Conservation (phyloP, 2,329 filamentous ascomycete genomes). For the Aspergillus clavatus region DNA sequence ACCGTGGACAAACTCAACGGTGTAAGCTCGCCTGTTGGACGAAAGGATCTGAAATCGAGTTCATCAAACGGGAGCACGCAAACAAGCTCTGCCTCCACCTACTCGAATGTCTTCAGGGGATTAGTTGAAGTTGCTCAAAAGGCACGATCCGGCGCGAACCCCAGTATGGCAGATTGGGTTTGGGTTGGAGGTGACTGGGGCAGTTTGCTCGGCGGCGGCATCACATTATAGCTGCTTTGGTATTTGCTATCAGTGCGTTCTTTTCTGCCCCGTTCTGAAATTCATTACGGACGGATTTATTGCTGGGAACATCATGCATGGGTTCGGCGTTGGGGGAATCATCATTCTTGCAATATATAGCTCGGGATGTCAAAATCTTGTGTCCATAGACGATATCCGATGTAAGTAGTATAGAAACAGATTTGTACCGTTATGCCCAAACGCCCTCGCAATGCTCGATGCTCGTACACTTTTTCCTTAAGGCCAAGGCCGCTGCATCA, state of each 20-base stretch:
- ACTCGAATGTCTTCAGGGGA: constrained; percentile 35
- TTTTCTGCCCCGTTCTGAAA: constrained; percentile 1
- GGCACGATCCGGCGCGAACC: constrained; percentile 34
- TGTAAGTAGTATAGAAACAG: neutral
- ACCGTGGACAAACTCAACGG: constrained; percentile 66
- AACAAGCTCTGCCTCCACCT: constrained; percentile 25
- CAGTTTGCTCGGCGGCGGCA: constrained; percentile 36
- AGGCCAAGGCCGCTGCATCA: neutral
- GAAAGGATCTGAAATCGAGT: constrained; percentile 25
- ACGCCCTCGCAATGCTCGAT: neutral
- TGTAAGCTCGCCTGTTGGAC: constrained; percentile 44
- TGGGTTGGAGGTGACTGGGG: constrained; percentile 43
- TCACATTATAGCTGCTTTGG: constrained; percentile 24
- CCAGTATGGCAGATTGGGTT: constrained; percentile 41
- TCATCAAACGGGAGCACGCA: constrained; percentile 19
- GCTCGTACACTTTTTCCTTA: neutral
- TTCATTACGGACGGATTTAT: neutral
- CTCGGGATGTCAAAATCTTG: neutral
- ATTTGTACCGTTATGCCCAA: neutral
- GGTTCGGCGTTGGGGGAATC: constrained; percentile 5
- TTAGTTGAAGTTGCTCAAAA: constrained; percentile 35
- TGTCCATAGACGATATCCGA: constrained; percentile 2
- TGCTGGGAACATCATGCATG: constrained; percentile 1
- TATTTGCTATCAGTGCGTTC: neutral
- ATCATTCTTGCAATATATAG: neutral